Base-by-base conservation (phyloP, 441 rosid species). In the Hura crepitans region DNA sequence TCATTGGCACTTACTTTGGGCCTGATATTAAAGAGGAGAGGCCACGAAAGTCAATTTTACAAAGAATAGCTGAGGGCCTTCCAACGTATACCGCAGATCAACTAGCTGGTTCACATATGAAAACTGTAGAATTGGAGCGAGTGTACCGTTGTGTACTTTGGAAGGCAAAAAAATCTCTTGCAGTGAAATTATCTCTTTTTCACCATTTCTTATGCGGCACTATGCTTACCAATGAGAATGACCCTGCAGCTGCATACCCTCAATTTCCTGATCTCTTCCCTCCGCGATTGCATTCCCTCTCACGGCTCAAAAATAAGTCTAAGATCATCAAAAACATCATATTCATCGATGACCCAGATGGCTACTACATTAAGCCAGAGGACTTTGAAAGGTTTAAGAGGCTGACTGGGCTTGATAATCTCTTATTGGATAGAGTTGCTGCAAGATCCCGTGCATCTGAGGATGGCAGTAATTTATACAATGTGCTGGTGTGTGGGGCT, bases 1-100 rank as follows among this genome's bases (percentile, higher is more conserved):
- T 85, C 72, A 66, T 80, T 0, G 85, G 86, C 53, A 81, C 69
- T 63, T 85, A 77, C 73, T 82, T 85, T 35, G 83, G 88, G 42
- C 86, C 85, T 49, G 81, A 81, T 74, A 69, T 85, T 8, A 67
- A 69, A 75, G 35, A 64, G 23, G 69, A 61, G 59, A 39, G 43
- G 12, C 59, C 73, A 6, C 33, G 42, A 14, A 83, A 81, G 60
- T 83, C 85, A 47, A 76, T 77, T 49, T 76, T 83, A 67, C 79
- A 78, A 65, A 78, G 85, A 42, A 73, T 62, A 66, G 65, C 79
- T 2, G 72, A 75, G 72, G 77, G 70, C 61, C 77, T 77, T 17
- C 57, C 66, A 22, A 55, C 49, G 2, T 46, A 70, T 57, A 62
- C 42, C 42, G 66, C 70, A 6, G 72, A 83, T 30, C 78, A 85